Conservation (phyloP, 2,329 filamentous ascomycete genomes). For the Aspergillus uvarum region DNA sequence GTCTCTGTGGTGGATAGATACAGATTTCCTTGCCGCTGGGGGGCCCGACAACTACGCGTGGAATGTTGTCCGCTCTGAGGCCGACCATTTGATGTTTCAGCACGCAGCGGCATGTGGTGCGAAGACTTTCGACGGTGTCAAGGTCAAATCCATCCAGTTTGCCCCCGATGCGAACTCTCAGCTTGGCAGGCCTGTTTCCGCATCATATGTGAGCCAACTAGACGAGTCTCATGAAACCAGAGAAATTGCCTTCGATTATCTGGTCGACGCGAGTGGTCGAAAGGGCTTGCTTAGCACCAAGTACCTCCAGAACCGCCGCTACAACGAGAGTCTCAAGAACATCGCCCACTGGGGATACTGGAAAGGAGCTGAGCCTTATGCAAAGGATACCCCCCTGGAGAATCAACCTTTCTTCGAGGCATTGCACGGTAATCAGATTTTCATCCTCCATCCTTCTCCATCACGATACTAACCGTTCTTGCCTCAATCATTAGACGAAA, state of each 20-base stretch:
- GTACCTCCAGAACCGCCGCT: constrained; percentile 47
- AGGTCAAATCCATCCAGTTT: constrained; percentile 32
- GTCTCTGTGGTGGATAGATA: not conserved
- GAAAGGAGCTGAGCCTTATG: constrained; percentile 25
- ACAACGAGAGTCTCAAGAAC: constrained; percentile 52
- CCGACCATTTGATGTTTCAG: constrained; percentile 47
- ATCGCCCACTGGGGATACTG: constrained; percentile 54
- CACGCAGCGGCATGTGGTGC: constrained; percentile 46
- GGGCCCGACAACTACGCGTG: constrained; percentile 28
- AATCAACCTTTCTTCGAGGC: constrained; percentile 16
- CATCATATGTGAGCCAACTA: constrained; percentile 25
- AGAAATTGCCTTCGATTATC: constrained; percentile 47
- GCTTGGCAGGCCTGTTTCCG: constrained; percentile 13
- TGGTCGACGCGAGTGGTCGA: constrained; percentile 53
- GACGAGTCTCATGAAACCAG: constrained; percentile 30
- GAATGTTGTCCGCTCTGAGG: constrained; percentile 51
- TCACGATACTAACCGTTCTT: not conserved
- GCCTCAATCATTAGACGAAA: constrained; percentile 35
- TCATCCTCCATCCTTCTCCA: not conserved
- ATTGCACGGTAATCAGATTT: constrained; percentile 7
- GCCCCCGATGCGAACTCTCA: not conserved
- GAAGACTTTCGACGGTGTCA: constrained; percentile 42
- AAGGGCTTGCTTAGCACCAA: constrained; percentile 47
- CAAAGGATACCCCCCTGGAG: constrained; percentile 3
- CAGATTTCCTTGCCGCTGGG: not conserved